phyloP scores from a whole-genome alignment of 306 rosid species.

The Malus sylvestris region DNA sequence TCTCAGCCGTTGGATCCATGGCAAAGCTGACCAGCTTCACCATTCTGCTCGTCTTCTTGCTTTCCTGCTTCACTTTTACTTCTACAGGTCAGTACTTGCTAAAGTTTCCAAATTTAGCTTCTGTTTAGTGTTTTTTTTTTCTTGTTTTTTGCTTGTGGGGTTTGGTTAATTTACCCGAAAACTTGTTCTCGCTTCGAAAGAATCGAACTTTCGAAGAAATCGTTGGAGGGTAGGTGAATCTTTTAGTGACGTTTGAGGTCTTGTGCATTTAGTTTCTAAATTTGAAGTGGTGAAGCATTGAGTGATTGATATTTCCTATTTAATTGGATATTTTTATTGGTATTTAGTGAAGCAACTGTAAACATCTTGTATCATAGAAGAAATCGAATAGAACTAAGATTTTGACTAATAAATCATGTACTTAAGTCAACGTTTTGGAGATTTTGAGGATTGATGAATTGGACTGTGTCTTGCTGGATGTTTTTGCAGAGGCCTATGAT shows the following conservation, averaged over 20 bases:
- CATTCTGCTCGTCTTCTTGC: constrained; percentile 36
- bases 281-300: neutral
- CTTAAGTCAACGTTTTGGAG: neutral
- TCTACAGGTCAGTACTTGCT: constrained; percentile 47
- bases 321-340: neutral
- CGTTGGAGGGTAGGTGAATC: neutral
- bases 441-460: constrained; percentile 7
- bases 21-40: constrained; percentile 29
- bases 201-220: neutral
- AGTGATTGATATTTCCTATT: neutral
- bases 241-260: neutral
- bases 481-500: constrained; percentile 75
- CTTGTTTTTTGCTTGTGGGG: constrained; percentile 14
- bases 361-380: neutral
- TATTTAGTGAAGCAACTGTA: neutral
- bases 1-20: constrained; percentile 41
- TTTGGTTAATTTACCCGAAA: neutral
- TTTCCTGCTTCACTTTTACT: constrained; percentile 59
- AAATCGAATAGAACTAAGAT: neutral
- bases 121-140: neutral
- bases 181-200: neutral
- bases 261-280: neutral
- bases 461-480: constrained; percentile 10
- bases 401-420: neutral
- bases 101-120: neutral